Conservation (phyloP, 2,329 filamentous ascomycete species). For the Orbilia ellipsospora region DNA sequence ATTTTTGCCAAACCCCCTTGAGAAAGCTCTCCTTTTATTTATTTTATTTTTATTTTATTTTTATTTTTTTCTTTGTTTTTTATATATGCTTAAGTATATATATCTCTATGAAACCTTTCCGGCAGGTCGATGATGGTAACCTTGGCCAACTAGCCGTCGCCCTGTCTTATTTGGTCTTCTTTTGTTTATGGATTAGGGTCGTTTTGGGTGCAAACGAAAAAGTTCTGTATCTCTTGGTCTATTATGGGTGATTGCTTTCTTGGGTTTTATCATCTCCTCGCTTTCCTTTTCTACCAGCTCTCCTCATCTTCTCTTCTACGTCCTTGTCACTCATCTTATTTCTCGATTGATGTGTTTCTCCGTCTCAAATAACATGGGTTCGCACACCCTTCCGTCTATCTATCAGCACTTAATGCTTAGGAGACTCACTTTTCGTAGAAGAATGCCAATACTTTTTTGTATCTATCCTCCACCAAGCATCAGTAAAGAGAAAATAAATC, state of each 20-base stretch:
- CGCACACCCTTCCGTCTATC: too few species aligned
- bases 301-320: constrained; percentile 2
- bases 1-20: not conserved
- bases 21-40: not conserved
- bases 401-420: too few species aligned
- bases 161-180: constrained; percentile 19
- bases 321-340: not conserved
- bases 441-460: too few species aligned
- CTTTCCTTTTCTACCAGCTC: not conserved
- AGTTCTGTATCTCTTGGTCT: constrained; percentile 54
- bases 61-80: not conserved
- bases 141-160: constrained; percentile 2
- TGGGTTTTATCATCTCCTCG: not conserved
- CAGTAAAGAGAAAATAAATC: too few species aligned
- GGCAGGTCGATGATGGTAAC: not conserved
- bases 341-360: not conserved
- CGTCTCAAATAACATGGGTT: not conserved
- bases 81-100: not conserved
- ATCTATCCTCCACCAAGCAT: too few species aligned
- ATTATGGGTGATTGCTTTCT: constrained; percentile 38
- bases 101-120: not conserved
- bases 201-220: constrained; percentile 54
- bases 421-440: not conserved
- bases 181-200: constrained; percentile 47
- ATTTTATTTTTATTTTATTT: not conserved